These are phyloP conservation scores for Aspergillus amoenus DNA, from an alignment of 2,329 filamentous ascomycete species.

Conservation along the genomic window DNA sequence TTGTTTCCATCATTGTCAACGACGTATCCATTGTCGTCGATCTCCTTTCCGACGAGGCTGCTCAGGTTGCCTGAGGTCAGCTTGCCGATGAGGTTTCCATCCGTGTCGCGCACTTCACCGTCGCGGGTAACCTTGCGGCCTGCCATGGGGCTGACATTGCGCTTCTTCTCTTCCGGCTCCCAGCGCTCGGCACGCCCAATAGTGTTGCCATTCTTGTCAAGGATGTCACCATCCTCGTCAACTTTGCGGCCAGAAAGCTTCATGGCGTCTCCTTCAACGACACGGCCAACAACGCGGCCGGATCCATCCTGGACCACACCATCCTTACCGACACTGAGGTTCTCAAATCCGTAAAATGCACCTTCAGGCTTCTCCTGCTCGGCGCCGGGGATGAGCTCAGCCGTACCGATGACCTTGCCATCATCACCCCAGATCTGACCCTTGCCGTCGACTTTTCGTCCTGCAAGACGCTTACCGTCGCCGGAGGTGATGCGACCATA, in stretches of 20 bases:
- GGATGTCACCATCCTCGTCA: slow-evolving; percentile 67
- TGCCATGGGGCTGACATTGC: slow-evolving; percentile 61
- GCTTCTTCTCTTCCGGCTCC: slow-evolving; percentile 58
- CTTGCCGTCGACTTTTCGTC: slow-evolving; percentile 62
- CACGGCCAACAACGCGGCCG: slow-evolving; percentile 49
- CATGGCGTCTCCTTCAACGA: slow-evolving; percentile 65
- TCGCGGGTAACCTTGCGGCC: slow-evolving; percentile 53
- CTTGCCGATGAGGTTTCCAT: slow-evolving; percentile 48
- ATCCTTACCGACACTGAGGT: slow-evolving; percentile 57
- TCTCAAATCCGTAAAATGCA: slow-evolving; percentile 61
- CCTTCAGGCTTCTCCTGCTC: slow-evolving; percentile 53
- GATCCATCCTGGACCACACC: slow-evolving; percentile 52
- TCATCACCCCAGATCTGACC: slow-evolving; percentile 65
- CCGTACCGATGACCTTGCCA: slow-evolving; percentile 60
- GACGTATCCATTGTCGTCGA: slow-evolving; percentile 54
- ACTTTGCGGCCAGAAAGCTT: slow-evolving; percentile 64
- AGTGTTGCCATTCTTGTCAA: slow-evolving; percentile 66
- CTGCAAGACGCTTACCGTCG: slow-evolving; percentile 54
- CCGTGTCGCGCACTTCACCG: slow-evolving; percentile 47
- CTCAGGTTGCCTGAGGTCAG: slow-evolving; percentile 46
- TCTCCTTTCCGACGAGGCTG: slow-evolving; percentile 42
- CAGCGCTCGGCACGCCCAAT: slow-evolving; percentile 68
- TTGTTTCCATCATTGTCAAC: slow-evolving; percentile 62
- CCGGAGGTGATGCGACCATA: slow-evolving; percentile 59
- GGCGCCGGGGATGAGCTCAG: slow-evolving; percentile 56